A percentile compares a stretch with the other conserved stretches of the same genome.
phyloP scores from a whole-genome alignment of 2,329 filamentous ascomycete genomes.

The Xylariaceae sp. region DNA sequence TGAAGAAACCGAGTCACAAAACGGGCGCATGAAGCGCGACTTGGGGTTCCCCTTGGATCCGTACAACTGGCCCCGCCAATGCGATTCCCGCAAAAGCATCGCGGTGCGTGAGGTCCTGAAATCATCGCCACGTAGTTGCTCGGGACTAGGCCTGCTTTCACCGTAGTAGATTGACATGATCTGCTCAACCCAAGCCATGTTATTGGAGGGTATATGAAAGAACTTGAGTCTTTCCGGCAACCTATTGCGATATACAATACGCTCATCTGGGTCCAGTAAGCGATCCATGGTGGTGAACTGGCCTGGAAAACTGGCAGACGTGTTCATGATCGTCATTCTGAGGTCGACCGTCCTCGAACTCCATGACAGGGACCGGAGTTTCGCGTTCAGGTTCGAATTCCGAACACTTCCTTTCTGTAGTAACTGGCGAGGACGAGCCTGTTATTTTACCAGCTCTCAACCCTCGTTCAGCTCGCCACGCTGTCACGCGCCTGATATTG shows the following conservation, averaged over 20 bases:
- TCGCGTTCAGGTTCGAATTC: constrained; percentile 3
- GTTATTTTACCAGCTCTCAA: no score
- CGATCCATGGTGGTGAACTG: constrained; percentile 2
- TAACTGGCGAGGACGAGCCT: no score
- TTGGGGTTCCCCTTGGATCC: constrained; percentile 1
- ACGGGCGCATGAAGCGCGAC: constrained; percentile 11
- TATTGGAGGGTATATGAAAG: constrained; percentile 9
- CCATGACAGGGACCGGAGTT: constrained; percentile 2
- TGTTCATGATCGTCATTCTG: not conserved
- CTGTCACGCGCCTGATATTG: constrained; percentile 1
- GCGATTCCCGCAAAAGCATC: constrained; percentile 4
- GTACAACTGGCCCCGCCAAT: constrained; percentile 7
- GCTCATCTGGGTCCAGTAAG: not conserved
- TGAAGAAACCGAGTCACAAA: constrained; percentile 5
- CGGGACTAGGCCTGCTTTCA: constrained; percentile 1
- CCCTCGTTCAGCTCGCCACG: constrained; percentile 1
- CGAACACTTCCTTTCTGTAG: no score
- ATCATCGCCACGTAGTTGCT: constrained; percentile 3
- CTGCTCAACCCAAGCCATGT: constrained; percentile 2
- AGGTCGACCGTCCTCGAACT: constrained; percentile 1
- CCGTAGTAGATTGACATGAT: constrained; percentile 6
- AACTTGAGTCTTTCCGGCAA: not conserved
- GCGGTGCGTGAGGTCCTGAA: not conserved
- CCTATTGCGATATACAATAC: not conserved
- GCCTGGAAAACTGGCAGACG: constrained; percentile 5